Evolutionary conservation across 345 rosid genomes (phyloP).

Genomic region (Leavenworthia alabamica): DNA sequence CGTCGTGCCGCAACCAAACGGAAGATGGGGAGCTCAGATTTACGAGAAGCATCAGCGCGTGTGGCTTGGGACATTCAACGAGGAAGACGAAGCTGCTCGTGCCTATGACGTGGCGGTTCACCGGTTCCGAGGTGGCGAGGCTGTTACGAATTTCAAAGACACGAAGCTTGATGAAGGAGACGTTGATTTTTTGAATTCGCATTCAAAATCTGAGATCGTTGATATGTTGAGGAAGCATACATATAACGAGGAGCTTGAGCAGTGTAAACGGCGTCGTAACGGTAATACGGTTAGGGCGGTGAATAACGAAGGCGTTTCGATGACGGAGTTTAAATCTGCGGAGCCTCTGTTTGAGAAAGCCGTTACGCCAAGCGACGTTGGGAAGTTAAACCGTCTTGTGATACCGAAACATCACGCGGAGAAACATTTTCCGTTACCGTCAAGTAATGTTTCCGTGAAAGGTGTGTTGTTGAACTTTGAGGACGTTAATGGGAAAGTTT

Average conservation of each 20-base stretch:
- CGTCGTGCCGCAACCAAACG: slow-evolving; percentile 95
- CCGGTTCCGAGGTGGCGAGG: slow-evolving; percentile 83
- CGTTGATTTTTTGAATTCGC: slow-evolving; percentile 56
- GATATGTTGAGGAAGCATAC: slow-evolving; percentile 94
- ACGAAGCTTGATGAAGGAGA: slow-evolving; percentile 41
- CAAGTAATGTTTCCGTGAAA: slow-evolving; percentile 42
- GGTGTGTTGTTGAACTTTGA: slow-evolving; percentile 72
- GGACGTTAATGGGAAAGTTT: slow-evolving; percentile 71
- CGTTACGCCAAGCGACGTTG: slow-evolving; percentile 95
- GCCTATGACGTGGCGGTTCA: slow-evolving; percentile 85
- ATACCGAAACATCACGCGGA: slow-evolving; percentile 97
- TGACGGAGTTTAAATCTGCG: slow-evolving; percentile 33
- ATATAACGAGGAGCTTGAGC: slow-evolving; percentile 71
- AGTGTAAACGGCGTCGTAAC: slow-evolving; percentile 42
- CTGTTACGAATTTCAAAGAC: slow-evolving; percentile 75
- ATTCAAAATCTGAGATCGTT: slow-evolving; percentile 85
- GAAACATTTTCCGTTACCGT: slow-evolving; percentile 63
- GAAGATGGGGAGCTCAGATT: slow-evolving; percentile 99
- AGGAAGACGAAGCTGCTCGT: slow-evolving; percentile 81
- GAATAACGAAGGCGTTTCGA: slow-evolving; percentile 12
- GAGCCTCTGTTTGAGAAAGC: slow-evolving; percentile 83
- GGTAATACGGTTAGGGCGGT: slow-evolving; percentile 25
- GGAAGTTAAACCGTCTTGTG: slow-evolving; percentile 88
- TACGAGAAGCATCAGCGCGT: slow-evolving; percentile 97
- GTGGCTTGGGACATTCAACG: slow-evolving; percentile 94